Base-by-base conservation (phyloP, 75 land plant species). In the Pinus taeda region DNA sequence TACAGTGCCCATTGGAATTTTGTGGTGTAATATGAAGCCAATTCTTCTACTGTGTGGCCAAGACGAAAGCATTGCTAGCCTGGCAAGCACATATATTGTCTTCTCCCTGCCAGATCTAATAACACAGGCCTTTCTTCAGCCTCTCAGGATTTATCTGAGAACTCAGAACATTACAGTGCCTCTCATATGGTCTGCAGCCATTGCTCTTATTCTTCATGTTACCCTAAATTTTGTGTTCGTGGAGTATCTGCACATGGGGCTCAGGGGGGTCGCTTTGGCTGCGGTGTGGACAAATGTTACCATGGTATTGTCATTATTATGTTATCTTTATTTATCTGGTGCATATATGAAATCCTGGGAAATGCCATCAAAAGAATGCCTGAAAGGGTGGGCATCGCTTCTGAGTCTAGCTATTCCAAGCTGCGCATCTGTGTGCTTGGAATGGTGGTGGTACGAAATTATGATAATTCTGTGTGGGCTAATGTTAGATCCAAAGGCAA, bases 371-470 rank as follows among this genome's bases (percentile, higher is more conserved):
- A 15, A 80, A 72, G 29, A 82, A 84, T 85, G 66, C 73, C 4
- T 37, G 60, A 29, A 80, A 80, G 58, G 53, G 83, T 5, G 71
- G 79, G 18, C 87, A 86, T 3, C 87, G 88, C 83, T 91, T 15
- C 81, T 91, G 15, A 22, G 55, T 37, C 83, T 91, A 26, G 87
- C 93, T 18, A 83, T 81, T 5, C 93, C 93, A 55, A 91, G 92
- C 79, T 89, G 91, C 73, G 78, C 87, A 0, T 91, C 93, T 42
- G 93, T 91, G 4, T 91, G 93, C 65, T 66, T 91, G 63, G 93
- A 91, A 65, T 91, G 93, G 93, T 91, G 93, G 93, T 91, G 93
- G 91, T 91, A 91, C 60, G 93, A 91, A 78, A 74, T 91, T 73
- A 88, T 91, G 93, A 89, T 91, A 71, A 77, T 91, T 6, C 64